phyloP scores from a whole-genome alignment of 768 basidiomycete species.

The Suillus placidus region DNA sequence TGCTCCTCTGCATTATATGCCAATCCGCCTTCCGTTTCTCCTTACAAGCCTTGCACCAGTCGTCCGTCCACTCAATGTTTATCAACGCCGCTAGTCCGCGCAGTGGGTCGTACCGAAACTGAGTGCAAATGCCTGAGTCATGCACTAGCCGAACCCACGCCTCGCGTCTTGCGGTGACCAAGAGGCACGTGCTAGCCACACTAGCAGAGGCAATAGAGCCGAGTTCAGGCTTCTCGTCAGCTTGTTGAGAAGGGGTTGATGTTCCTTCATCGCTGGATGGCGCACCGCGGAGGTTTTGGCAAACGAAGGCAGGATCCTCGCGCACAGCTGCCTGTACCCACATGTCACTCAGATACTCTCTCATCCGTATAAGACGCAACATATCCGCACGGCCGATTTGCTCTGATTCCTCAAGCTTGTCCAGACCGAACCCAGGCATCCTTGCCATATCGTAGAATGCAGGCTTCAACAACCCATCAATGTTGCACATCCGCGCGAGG shows the following conservation, averaged over 20 bases:
- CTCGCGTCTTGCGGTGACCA: not conserved
- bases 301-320: not conserved
- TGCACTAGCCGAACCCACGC: slow-evolving; percentile 18
- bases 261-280: not conserved
- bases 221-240: not conserved
- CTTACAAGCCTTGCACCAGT: slow-evolving; percentile 39
- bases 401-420: not conserved
- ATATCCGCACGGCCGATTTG: slow-evolving; percentile 3
- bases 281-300: not conserved
- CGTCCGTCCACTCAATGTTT: slow-evolving; percentile 26
- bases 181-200: slow-evolving; percentile 5
- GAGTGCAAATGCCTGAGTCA: slow-evolving; percentile 27
- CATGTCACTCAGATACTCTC: slow-evolving; percentile 2
- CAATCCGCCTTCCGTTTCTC: slow-evolving; percentile 17
- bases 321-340: not conserved
- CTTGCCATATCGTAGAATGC: slow-evolving; percentile 43
- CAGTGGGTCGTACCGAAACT: slow-evolving; percentile 37
- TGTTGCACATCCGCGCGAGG: slow-evolving; percentile 32
- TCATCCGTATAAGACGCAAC: not conserved
- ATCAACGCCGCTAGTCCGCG: slow-evolving; percentile 36
- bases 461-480: slow-evolving; percentile 34
- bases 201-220: slow-evolving; percentile 19
- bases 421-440: not conserved
- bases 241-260: not conserved
- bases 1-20: not conserved